Conservation (phyloP, 148 eudicot genomes). For the Rhododendron molle region DNA sequence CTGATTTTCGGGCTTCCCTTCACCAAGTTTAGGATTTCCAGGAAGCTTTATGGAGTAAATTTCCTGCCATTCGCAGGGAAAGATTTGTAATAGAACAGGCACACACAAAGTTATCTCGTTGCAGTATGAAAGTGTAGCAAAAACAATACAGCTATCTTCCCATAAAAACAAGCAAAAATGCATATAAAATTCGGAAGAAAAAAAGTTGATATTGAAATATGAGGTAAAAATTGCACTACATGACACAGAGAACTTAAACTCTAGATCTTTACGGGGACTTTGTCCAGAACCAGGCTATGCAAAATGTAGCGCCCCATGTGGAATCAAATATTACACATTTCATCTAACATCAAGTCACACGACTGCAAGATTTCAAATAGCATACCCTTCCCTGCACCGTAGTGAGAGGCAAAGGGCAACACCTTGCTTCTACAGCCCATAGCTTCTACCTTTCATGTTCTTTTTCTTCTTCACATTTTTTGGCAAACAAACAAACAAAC, state of each 20-base stretch:
- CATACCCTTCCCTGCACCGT: no score
- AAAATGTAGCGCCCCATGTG: background rate
- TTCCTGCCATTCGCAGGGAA: slow-evolving; percentile 46
- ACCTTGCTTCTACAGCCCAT: background rate
- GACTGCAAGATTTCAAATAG: background rate
- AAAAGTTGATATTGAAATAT: no score
- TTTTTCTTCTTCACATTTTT: background rate
- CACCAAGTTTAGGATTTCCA: slow-evolving; percentile 98
- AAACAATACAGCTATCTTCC: no score
- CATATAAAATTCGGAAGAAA: no score
- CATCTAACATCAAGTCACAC: background rate
- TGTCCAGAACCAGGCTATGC: background rate
- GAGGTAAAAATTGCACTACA: no score
- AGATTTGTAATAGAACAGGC: background rate
- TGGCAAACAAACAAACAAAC: background rate
- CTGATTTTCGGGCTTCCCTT: slow-evolving; percentile 99
- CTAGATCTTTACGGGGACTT: background rate
- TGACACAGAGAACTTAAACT: no score
- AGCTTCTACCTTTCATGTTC: background rate
- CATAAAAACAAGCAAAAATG: no score
- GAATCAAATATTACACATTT: background rate
- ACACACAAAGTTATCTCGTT: background rate
- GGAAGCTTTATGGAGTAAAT: slow-evolving; percentile 87
- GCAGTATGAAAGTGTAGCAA: background rate
- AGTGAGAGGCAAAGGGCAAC: no score